Evolutionary conservation across 1,284 basidiomycete species (phyloP).

Genomic region (Cryptococcus deneoformans): DNA sequence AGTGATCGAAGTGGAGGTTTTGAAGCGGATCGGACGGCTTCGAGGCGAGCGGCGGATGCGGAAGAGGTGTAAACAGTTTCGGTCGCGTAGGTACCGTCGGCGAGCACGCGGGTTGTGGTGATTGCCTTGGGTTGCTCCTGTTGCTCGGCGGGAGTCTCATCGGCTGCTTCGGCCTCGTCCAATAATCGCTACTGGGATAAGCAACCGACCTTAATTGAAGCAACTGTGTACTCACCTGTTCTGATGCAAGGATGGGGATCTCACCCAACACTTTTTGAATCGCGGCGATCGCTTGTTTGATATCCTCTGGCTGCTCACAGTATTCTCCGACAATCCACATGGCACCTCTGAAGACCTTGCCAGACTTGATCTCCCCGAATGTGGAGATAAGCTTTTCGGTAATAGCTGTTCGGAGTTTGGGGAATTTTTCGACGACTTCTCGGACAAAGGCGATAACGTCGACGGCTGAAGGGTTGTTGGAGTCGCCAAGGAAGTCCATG

Average conservation of each 20-base stretch:
- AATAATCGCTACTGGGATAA: conserved; percentile 55
- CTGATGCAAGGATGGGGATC: conserved; percentile 90
- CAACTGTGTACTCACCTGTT: conserved; percentile 57
- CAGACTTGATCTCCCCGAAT: conserved; percentile 88
- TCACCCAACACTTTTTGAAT: conserved; percentile 89
- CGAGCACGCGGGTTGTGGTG: conserved; percentile 65
- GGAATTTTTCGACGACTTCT: conserved; percentile 99
- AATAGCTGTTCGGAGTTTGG: conserved; percentile 76
- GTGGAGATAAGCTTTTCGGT: conserved; percentile 83
- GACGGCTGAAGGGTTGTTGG: conserved; percentile 90
- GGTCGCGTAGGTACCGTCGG: conserved; percentile 97
- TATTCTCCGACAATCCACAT: conserved; percentile 99
- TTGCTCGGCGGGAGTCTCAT: conserved; percentile 45
- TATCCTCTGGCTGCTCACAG: conserved; percentile 62
- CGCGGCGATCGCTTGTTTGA: conserved; percentile 72
- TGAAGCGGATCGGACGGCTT: conserved; percentile 76
- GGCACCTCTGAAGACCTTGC: conserved; percentile 95
- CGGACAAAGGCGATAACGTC: conserved; percentile 96
- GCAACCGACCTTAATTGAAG: background rate
- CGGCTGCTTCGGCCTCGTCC: conserved; percentile 67
- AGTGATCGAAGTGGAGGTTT: conserved; percentile 91
- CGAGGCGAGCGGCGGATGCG: conserved; percentile 63
- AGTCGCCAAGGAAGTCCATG: conserved; percentile 98
- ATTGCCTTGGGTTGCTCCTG: conserved; percentile 49
- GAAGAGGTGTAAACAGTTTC: conserved; percentile 84